Percentiles rank a stretch among this genome's conserved stretches.
phyloP scores from a whole-genome alignment of 768 basidiomycete genomes.

The Hygrophoropsis aurantiaca region DNA sequence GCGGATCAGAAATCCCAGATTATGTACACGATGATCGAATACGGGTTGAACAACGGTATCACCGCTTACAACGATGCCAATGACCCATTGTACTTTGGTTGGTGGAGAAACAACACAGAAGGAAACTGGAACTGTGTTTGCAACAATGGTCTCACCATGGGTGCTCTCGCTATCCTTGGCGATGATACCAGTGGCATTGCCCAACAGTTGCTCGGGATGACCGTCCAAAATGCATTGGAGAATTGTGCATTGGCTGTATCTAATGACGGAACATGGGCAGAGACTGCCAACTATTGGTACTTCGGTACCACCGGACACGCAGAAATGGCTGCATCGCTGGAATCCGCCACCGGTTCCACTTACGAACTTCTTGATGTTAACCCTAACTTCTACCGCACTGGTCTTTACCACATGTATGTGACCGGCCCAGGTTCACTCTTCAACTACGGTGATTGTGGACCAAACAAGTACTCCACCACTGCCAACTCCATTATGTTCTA shows the following conservation, averaged over 20 bases:
- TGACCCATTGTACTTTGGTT: constrained; percentile 46
- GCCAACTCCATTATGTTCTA: constrained; percentile 88
- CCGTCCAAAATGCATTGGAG: constrained; percentile 69
- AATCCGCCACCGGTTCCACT: constrained; percentile 83
- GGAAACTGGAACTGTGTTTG: constrained; percentile 99
- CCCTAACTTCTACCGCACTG: constrained; percentile 68
- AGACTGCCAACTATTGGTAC: constrained; percentile 95
- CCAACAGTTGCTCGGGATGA: constrained; percentile 58
- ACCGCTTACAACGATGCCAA: constrained; percentile 44
- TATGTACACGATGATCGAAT: constrained; percentile 67
- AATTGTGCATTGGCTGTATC: constrained; percentile 70
- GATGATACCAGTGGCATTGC: constrained; percentile 81
- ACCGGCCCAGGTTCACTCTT: constrained; percentile 84
- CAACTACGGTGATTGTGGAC: constrained; percentile 60
- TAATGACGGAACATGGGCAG: constrained; percentile 86
- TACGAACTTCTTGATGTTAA: constrained; percentile 73
- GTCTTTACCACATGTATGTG: constrained; percentile 87
- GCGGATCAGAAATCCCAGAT: constrained; percentile 70
- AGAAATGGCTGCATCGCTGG: constrained; percentile 81
- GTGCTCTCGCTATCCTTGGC: constrained; percentile 83
- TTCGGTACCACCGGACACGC: constrained; percentile 91
- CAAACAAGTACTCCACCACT: constrained; percentile 94
- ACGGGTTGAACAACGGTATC: constrained; percentile 73
- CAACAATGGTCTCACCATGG: constrained; percentile 88
- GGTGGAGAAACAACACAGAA: constrained; percentile 73